Evolutionary conservation across 2,329 filamentous ascomycete genomes (phyloP), one percentile per base, ranked within the genome.

Genomic region (Aspergillus costaricaensis): DNA sequence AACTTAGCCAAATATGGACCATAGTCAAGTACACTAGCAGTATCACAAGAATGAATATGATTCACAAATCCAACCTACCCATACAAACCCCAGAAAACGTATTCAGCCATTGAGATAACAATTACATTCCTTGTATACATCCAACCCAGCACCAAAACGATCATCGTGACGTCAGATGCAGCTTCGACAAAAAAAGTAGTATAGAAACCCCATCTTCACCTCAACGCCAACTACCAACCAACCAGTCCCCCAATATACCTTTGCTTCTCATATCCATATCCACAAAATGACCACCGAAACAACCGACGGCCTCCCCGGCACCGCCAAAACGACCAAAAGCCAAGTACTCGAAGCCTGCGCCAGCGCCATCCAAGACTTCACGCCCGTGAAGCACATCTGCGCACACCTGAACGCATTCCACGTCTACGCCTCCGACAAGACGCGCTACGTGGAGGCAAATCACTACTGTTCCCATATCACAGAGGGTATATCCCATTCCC

Each of bases 381-480:
- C 83, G 0, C 91, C 91, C 0, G 76, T 91, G 6, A 88, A 91
- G 68, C 85, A 86, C 56, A 84, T 96, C 52, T 95, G 91, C 75
- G 91, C 90, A 1, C 91, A 94, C 71, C 82, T 96, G 1, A 93
- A 95, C 68, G 91, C 91, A n/a, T 93, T 93, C 70, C 92, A 96
- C 70, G 86, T 88, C 51, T 95, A 95, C 71, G 88, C 88, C n/a
- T 82, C 86, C 25, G 89, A 94, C 49, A 86, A 88, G 0, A 82
- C 79, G 1, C 86, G 90, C 14, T 82, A 80, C 41, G 87, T 96
- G 1, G 91, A 95, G 73, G 81, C 91, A 0, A 92, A 95, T 71
- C 91, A 96, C 74, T 96, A 95, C 77, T 96, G 92, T 72, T 84
- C 88, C 1, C 91, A 95, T 69, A 69, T 95, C 4, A 92, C 84